Conservation (phyloP, 2,329 filamentous ascomycete species). For the Graphium sp. region DNA sequence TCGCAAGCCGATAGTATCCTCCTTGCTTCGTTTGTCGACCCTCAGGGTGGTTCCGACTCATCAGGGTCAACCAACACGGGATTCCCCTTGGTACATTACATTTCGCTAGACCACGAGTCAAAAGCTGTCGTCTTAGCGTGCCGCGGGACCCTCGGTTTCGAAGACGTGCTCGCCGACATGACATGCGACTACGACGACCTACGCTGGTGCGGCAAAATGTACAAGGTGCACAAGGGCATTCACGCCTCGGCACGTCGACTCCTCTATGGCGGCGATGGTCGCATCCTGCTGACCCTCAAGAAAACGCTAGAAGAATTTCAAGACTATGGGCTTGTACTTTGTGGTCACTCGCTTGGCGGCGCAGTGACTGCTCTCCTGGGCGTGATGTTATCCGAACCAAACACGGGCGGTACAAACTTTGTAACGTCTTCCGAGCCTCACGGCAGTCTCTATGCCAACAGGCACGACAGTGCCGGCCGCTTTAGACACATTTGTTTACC, state of each 20-base stretch:
- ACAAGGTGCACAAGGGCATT: slow-evolving; percentile 60
- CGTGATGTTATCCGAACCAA: slow-evolving; percentile 48
- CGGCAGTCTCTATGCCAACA: slow-evolving; percentile 18
- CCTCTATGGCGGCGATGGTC: slow-evolving; percentile 48
- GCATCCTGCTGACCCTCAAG: slow-evolving; percentile 48
- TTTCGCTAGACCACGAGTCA: slow-evolving; percentile 54
- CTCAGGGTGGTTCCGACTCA: slow-evolving; percentile 48
- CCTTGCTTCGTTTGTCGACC: slow-evolving; percentile 54
- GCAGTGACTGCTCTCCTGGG: slow-evolving; percentile 54
- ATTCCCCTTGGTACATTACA: slow-evolving; percentile 56
- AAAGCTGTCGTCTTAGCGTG: slow-evolving; percentile 59
- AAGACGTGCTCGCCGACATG: slow-evolving; percentile 58
- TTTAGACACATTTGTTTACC: slow-evolving; percentile 35
- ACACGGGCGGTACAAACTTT: slow-evolving; percentile 32
- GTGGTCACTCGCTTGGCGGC: slow-evolving; percentile 52
- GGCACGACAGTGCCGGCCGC: slow-evolving; percentile 7
- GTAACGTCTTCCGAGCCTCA: slow-evolving; percentile 39
- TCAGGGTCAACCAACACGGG: slow-evolving; percentile 48
- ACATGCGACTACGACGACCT: slow-evolving; percentile 57
- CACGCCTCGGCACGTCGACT: slow-evolving; percentile 54
- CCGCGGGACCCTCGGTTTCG: slow-evolving; percentile 55
- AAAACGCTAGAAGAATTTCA: slow-evolving; percentile 48
- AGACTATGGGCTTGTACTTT: slow-evolving; percentile 54
- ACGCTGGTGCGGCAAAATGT: slow-evolving; percentile 42
- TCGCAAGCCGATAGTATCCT: slow-evolving; percentile 41